Evolutionary conservation across 2,329 filamentous ascomycete species (phyloP).

Genomic region (Fusarium mundagurra): DNA sequence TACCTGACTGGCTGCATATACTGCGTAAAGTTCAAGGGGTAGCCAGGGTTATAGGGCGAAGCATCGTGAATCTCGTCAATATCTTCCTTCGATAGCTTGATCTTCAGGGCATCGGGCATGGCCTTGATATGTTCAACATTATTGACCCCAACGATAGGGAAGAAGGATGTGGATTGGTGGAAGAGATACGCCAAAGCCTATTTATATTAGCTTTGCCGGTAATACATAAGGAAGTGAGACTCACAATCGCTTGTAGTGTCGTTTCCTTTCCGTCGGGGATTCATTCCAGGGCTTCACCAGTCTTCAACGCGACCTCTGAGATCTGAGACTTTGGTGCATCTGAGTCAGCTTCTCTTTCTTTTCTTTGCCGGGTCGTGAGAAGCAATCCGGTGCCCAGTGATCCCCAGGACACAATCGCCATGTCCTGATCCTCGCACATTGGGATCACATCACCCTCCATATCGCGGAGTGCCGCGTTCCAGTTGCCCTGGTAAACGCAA

Average conservation of each 20-base stretch:
- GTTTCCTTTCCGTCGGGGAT: not conserved
- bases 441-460: slow-evolving; percentile 47
- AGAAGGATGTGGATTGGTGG: slow-evolving; percentile 20
- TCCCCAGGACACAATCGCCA: slow-evolving; percentile 59
- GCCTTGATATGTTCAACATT: slow-evolving; percentile 11
- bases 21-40: not conserved
- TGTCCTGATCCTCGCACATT: slow-evolving; percentile 46
- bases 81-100: slow-evolving; percentile 4
- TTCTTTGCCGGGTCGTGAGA: not conserved
- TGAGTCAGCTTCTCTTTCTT: not conserved
- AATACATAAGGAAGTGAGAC: rapidly evolving
- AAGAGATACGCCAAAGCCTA: slow-evolving; percentile 13
- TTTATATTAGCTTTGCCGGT: not conserved
- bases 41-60: not conserved
- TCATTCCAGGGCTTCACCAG: not conserved
- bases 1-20: not conserved
- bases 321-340: not conserved
- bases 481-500: slow-evolving; percentile 45
- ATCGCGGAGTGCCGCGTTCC: slow-evolving; percentile 40
- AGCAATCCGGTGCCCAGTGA: slow-evolving; percentile 13
- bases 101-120: not conserved
- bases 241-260: slow-evolving; percentile 10
- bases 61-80: slow-evolving; percentile 12
- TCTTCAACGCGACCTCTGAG: rapidly evolving
- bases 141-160: slow-evolving; percentile 25